These are phyloP conservation scores for Trametes meyenii DNA, from an alignment of 768 basidiomycete species.

Conservation along the genomic window DNA sequence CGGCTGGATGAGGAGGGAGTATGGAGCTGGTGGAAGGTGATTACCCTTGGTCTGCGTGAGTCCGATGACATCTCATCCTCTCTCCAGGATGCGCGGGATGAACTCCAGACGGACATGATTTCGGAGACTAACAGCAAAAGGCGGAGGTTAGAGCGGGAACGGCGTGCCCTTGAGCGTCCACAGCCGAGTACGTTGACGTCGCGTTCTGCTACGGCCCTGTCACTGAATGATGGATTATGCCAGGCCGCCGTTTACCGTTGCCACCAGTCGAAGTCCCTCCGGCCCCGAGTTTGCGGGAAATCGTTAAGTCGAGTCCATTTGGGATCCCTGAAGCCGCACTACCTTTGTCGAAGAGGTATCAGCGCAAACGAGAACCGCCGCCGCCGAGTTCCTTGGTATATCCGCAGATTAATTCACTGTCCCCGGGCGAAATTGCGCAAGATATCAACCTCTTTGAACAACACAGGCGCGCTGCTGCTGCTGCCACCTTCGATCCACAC, in stretches of 20 bases:
- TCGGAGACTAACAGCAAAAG: constrained; percentile 88
- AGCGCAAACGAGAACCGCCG: constrained; percentile 20
- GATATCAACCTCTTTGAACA: constrained; percentile 37
- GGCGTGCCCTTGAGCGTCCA: constrained; percentile 76
- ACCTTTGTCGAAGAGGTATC: constrained; percentile 14
- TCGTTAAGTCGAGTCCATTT: constrained; percentile 62
- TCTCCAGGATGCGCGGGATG: constrained; percentile 69
- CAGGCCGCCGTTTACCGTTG: constrained; percentile 66
- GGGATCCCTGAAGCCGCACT: constrained; percentile 31
- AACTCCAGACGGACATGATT: constrained; percentile 84
- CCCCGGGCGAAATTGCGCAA: constrained; percentile 33
- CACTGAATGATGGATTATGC: constrained; percentile 1
- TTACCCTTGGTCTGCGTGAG: constrained; percentile 27
- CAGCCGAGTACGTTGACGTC: constrained; percentile 46
- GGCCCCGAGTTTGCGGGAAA: constrained; percentile 66
- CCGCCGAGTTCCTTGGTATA: constrained; percentile 27
- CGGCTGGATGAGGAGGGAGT: constrained; percentile 73
- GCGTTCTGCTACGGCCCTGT: neutral
- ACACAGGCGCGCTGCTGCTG: constrained; percentile 25
- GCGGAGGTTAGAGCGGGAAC: constrained; percentile 82
- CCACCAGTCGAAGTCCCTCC: constrained; percentile 53
- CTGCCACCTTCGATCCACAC: constrained; percentile 19
- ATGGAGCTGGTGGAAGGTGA: constrained; percentile 92
- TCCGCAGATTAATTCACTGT: constrained; percentile 35
- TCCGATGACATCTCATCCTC: constrained; percentile 1